phyloP scores from a whole-genome alignment of 768 basidiomycete genomes.

The Fistulinella prunicolor region DNA sequence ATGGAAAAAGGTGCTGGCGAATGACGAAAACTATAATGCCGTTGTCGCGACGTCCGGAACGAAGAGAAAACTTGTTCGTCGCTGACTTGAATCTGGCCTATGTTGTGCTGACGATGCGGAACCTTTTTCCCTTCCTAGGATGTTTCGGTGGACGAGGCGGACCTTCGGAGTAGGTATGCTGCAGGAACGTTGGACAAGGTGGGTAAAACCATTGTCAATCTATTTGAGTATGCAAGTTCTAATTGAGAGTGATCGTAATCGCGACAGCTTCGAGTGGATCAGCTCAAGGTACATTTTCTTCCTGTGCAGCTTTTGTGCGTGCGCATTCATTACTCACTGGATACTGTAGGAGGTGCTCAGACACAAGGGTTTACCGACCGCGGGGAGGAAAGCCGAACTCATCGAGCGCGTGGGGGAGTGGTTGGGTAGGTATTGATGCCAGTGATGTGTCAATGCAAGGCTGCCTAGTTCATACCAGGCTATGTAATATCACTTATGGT shows the following conservation, averaged over 20 bases:
- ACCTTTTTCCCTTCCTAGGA: constrained; percentile 42
- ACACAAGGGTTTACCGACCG: constrained; percentile 54
- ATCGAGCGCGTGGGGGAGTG: constrained; percentile 63
- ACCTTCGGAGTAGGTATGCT: constrained; percentile 66
- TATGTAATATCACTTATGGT: too few species aligned
- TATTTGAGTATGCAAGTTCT: constrained; percentile 1
- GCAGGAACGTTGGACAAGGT: constrained; percentile 66
- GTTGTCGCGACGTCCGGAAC: constrained; percentile 47
- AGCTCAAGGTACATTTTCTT: constrained; percentile 59
- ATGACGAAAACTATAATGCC: constrained; percentile 62
- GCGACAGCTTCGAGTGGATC: constrained; percentile 68
- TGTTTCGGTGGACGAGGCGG: constrained; percentile 62
- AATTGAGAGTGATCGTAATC: constrained; percentile 2
- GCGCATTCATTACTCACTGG: not conserved
- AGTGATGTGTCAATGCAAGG: too few species aligned
- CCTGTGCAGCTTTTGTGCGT: too few species aligned
- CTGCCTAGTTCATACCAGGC: too few species aligned
- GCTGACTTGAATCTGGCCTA: not conserved
- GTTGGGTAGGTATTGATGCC: constrained; percentile 42
- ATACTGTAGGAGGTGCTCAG: constrained; percentile 64
- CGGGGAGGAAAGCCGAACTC: constrained; percentile 74
- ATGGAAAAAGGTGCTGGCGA: constrained; percentile 64
- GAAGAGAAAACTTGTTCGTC: constrained; percentile 72
- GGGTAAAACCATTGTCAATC: constrained; percentile 13
- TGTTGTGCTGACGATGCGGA: not conserved